Evolutionary conservation across 768 basidiomycete species (phyloP), one percentile per base, ranked within the genome.

Genomic region (Boletus vermiculosoides): DNA sequence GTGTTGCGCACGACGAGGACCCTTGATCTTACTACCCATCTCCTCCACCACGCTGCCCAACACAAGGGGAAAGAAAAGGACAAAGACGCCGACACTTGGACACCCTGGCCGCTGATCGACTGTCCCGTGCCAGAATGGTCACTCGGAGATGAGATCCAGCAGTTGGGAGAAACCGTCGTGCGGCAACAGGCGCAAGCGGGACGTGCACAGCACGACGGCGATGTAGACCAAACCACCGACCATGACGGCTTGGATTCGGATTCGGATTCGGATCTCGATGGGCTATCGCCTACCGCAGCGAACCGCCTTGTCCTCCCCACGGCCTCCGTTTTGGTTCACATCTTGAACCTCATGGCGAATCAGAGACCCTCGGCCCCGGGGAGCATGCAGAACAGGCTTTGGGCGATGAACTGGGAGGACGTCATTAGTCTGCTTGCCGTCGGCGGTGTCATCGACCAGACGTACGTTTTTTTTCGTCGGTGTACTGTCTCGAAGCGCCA

Each of bases 101-200:
- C 89, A 0, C 77, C 83, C 8, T 92, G 90, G 90, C 90, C 90
- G 1, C 78, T 91, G 50, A 78, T 83, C 18, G 87, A 92, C 62
- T 79, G 88, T 16, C 74, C 78, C 23, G 73, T 81, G 10, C 88
- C 90, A 1, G 84, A 90, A 71, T 92, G 86, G 85, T 72, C 73
- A 10, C 72, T 92, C 22, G 78, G 84, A 46, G 90, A 92, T 60
- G 90, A 92, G 70, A 77, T 92, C 10, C 69, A 70, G 22, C 66
- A 76, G 2, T 63, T 90, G 31, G 77, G 78, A 6, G 70, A 76
- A 20, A 68, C 75, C 13, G 68, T 72, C 30, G 57, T 78, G 41
- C 75, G 61, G 45, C 59, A 58, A 18, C 23, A 20, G 11, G 20
- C 18, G 22, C 36, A 15, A 6, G 28, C 30, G 52, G 62, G 11